A percentile compares a stretch with the other conserved stretches of the same genome.
Conservation (phyloP, 2,329 filamentous ascomycete genomes). For the Penicillium concentricum region DNA sequence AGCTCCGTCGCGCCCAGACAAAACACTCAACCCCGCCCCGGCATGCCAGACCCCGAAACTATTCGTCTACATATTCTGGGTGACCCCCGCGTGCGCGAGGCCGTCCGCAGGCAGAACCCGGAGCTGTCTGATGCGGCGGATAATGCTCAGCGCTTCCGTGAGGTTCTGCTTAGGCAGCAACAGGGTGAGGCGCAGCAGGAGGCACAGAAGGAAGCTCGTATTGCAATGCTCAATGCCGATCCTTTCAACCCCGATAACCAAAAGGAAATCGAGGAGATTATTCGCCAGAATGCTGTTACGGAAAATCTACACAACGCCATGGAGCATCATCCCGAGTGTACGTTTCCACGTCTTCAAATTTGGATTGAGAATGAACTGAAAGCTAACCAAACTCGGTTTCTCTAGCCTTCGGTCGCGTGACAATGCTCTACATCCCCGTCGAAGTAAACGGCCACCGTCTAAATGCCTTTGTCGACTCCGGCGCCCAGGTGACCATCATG, state of each 20-base stretch:
- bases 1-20: slow-evolving; percentile 31
- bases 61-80: slow-evolving; percentile 80
- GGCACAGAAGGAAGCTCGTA: slow-evolving; percentile 75
- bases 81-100: slow-evolving; percentile 68
- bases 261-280: slow-evolving; percentile 91
- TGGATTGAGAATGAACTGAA: neutral
- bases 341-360: slow-evolving; percentile 26
- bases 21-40: slow-evolving; percentile 29
- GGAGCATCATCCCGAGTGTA: slow-evolving; percentile 96
- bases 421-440: slow-evolving; percentile 94
- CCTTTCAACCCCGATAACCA: slow-evolving; percentile 93
- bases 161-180: slow-evolving; percentile 67
- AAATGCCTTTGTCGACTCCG: slow-evolving; percentile 95
- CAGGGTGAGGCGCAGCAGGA: slow-evolving; percentile 71
- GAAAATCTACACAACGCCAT: slow-evolving; percentile 96
- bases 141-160: slow-evolving; percentile 72
- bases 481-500: slow-evolving; percentile 98
- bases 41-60: slow-evolving; percentile 67
- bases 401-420: slow-evolving; percentile 86
- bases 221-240: slow-evolving; percentile 83
- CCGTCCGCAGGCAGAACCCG: slow-evolving; percentile 70
- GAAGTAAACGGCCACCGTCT: slow-evolving; percentile 90
- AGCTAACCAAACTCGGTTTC: slow-evolving; percentile 3
- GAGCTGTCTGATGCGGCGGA: slow-evolving; percentile 74
- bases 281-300: slow-evolving; percentile 88